Base-by-base conservation (phyloP, 805 yeast species). In the Clavispora carvajalis region DNA sequence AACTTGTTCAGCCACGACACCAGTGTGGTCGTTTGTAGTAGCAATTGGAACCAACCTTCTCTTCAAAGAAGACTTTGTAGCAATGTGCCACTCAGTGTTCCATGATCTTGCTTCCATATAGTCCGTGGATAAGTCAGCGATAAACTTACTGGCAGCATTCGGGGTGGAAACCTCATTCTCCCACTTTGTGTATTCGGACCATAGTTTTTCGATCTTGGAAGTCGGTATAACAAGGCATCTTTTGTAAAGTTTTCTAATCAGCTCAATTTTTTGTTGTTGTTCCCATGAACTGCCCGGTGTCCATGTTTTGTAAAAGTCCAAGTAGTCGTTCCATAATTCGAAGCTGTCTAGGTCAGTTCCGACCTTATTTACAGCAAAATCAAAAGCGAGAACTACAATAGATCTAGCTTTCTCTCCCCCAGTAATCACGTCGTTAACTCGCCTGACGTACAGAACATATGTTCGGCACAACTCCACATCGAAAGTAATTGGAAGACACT, bases 71-170 rank as follows among this genome's bases (percentile, higher is more conserved):
- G 54, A 76, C 26, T 65, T 63, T 0, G 87, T 77, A 3, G 82
- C 48, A 46, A 77, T 76, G 10, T 71, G 67, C 74, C 88, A 77
- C 55, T 86, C 95, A 31, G 77, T 79, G 45, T 78, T 77, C 64
- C 85, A 71, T 0, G 93, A 75, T 46, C 96, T 73, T 2, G 96
- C 90, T 48, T 76, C 79, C 96, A 91, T 86, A 57, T 89, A 93
- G 11, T 79, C 83, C 3, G 85, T 80, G 10, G 95, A 84, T 45
- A 79, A 73, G 51, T 90, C 97, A 33, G 85, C 80, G 39, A 90
- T 81, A 55, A 83, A 80, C 59, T 86, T 87, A 53, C 95, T 79
- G 3, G 96, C 93, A 3, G 90, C 84, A 15, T 82, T 66, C 25
- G 83, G 69, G 24, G 49, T 39, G 54, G 84, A 85, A 15, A 80